Base-by-base conservation (phyloP, 768 basidiomycete species). In the Termitomyces bulborhizus region DNA sequence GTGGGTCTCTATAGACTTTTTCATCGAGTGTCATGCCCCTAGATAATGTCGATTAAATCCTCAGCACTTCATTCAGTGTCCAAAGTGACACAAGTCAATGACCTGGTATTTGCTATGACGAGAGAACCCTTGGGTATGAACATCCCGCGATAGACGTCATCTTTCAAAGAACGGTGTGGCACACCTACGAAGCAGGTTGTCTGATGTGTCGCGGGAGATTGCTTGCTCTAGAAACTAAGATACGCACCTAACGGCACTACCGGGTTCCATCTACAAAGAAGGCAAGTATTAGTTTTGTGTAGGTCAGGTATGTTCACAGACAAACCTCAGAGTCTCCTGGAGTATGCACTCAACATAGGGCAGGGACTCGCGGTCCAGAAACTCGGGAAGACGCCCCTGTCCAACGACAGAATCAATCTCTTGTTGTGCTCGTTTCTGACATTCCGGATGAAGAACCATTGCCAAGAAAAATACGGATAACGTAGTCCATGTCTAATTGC, bases 21-120 rank as follows among this genome's bases (percentile, higher is more conserved):
- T 66, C 65, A 43, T 79, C 71, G 36, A 72, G 71, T 8, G 67
- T 61, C 57, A 81, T 67, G 7, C 65, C 72, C 74, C 72, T 76
- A 62, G 37, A 34, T 64, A 67, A 65, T 32, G 61, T 21, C 16
- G 60, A 40, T 21, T 62, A 59, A 15, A 52, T 56, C 3, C 1
- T 62, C 2, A 21, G 21, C 21, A 21, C 21, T 21, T 21, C 21
- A 21, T 21, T 21, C 63, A 24, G 45, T 50, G 65, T 36, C 58
- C 57, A 9, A 24, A 32, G 0, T 6, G n/a, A 16, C 12, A 3
- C n/a, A 18, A 3, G 13, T 18, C 4, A 5, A 2, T 46, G 29
- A 46, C 46, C 46, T 46, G 11, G 46, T 32, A n/a, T 46, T 46
- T n/a, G 29, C 31, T 46, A 46, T 32, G 2, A 46, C n/a, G n/a